Evolutionary conservation across 768 basidiomycete genomes (phyloP).

Genomic region (Sistotremastrum niveocremeum): DNA sequence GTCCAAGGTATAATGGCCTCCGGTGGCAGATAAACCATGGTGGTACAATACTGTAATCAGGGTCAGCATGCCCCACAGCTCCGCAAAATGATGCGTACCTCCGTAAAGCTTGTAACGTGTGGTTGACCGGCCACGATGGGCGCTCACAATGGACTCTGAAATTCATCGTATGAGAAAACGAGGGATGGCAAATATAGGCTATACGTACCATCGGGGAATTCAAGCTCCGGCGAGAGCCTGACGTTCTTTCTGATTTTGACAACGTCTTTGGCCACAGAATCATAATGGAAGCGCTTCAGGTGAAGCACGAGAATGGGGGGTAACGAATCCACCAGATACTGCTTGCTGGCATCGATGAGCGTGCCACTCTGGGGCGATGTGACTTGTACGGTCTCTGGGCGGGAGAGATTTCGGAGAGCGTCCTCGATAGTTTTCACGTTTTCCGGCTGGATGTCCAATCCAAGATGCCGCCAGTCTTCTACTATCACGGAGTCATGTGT

Average conservation of each 20-base stretch:
- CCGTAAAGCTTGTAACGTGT: conserved; percentile 65
- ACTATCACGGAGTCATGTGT: conserved; percentile 78
- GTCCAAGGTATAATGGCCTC: conserved; percentile 92
- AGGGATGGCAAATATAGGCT: neutral
- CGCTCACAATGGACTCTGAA: conserved; percentile 47
- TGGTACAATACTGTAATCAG: conserved; percentile 65
- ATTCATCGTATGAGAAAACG: neutral
- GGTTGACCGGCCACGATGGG: conserved; percentile 28
- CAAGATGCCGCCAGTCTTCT: conserved; percentile 83
- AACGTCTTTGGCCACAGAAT: conserved; percentile 56
- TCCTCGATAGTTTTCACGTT: conserved; percentile 69
- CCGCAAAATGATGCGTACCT: conserved; percentile 30
- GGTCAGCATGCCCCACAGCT: neutral
- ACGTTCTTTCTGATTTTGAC: conserved; percentile 82
- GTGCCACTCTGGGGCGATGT: conserved; percentile 42
- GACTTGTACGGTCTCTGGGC: conserved; percentile 71
- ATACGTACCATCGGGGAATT: conserved; percentile 51
- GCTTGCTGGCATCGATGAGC: conserved; percentile 59
- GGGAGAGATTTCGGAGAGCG: conserved; percentile 63
- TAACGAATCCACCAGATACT: conserved; percentile 64
- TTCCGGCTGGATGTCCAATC: conserved; percentile 81
- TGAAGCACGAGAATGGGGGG: conserved; percentile 81
- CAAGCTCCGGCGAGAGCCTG: conserved; percentile 61
- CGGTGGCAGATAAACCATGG: conserved; percentile 79
- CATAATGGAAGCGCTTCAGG: conserved; percentile 85